These are phyloP conservation scores for Podaxis sp. DNA, from an alignment of 768 basidiomycete genomes.

Conservation along the genomic window DNA sequence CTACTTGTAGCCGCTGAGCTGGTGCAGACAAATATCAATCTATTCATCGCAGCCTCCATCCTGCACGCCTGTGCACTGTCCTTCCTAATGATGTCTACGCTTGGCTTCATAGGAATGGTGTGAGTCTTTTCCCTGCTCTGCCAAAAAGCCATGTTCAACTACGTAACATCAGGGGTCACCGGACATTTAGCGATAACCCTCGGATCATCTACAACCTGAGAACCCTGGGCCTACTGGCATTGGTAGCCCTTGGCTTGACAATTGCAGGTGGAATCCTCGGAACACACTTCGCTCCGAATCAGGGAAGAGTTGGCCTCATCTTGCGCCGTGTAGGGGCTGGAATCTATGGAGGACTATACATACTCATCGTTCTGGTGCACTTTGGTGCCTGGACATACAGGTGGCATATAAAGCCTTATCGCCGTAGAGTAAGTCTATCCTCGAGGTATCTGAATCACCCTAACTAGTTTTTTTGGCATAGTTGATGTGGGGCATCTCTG, in stretches of 20 bases:
- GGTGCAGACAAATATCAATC: constrained; percentile 33
- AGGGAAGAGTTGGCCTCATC: constrained; percentile 33
- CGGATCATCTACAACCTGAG: constrained; percentile 39
- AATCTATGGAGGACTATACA: constrained; percentile 41
- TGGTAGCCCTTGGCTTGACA: constrained; percentile 40
- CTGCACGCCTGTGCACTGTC: constrained; percentile 44
- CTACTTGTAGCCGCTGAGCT: constrained; percentile 57
- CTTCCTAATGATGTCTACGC: constrained; percentile 39
- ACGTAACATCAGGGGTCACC: constrained; percentile 40
- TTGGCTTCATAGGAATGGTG: constrained; percentile 54
- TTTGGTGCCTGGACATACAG: constrained; percentile 45
- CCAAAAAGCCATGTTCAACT: not conserved
- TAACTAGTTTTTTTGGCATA: constrained; percentile 25
- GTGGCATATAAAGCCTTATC: constrained; percentile 45
- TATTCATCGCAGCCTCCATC: constrained; percentile 55
- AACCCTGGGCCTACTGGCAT: constrained; percentile 33
- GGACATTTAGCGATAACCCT: constrained; percentile 50
- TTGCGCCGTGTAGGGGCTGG: constrained; percentile 44
- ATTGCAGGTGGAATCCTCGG: constrained; percentile 49
- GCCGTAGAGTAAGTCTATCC: constrained; percentile 38
- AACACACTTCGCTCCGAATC: constrained; percentile 33
- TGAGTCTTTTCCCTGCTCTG: constrained; percentile 27
- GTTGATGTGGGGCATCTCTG: constrained; percentile 56
- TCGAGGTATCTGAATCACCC: not conserved
- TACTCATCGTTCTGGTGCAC: constrained; percentile 39